Percentiles rank a stretch among this genome's conserved stretches.
Conservation (phyloP, 768 basidiomycete species). For the Epithele typhae region DNA sequence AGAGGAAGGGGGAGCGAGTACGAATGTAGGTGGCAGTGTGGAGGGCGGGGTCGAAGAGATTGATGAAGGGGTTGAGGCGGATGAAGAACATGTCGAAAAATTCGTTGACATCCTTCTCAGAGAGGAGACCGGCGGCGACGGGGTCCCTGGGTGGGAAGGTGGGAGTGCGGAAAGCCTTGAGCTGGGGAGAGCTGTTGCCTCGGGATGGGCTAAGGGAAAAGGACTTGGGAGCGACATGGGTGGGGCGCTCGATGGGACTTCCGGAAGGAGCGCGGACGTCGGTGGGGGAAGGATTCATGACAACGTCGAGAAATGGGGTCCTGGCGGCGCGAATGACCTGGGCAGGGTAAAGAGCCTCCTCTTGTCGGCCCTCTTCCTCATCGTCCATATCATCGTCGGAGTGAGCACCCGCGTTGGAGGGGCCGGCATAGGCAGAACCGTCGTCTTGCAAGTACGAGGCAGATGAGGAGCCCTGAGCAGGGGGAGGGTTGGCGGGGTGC, state of each 20-base stretch:
- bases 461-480: conserved; percentile 30
- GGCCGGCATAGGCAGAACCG: conserved; percentile 24
- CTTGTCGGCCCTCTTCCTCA: conserved; percentile 52
- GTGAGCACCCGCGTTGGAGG: conserved; percentile 43
- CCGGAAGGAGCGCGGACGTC: conserved; percentile 21
- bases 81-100: conserved; percentile 78
- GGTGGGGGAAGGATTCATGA: conserved; percentile 66
- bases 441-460: conserved; percentile 19
- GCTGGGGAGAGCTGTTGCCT: conserved; percentile 11
- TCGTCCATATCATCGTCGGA: conserved; percentile 52
- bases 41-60: conserved; percentile 82
- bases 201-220: conserved; percentile 13
- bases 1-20: conserved; percentile 74
- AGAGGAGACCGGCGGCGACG: conserved; percentile 64
- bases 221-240: conserved; percentile 5
- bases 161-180: conserved; percentile 3
- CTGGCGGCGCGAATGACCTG: conserved; percentile 68
- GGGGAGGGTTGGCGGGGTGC: conserved; percentile 34
- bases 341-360: conserved; percentile 63
- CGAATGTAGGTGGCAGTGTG: conserved; percentile 82
- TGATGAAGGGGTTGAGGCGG: conserved; percentile 86
- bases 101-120: conserved; percentile 63
- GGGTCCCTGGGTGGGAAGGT: conserved; percentile 45
- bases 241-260: conserved; percentile 27
- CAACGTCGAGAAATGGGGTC: conserved; percentile 80